A percentile compares a stretch with the other conserved stretches of the same genome.
phyloP scores from a whole-genome alignment of 1,284 basidiomycete species.

The Sporisorium exsertum region DNA sequence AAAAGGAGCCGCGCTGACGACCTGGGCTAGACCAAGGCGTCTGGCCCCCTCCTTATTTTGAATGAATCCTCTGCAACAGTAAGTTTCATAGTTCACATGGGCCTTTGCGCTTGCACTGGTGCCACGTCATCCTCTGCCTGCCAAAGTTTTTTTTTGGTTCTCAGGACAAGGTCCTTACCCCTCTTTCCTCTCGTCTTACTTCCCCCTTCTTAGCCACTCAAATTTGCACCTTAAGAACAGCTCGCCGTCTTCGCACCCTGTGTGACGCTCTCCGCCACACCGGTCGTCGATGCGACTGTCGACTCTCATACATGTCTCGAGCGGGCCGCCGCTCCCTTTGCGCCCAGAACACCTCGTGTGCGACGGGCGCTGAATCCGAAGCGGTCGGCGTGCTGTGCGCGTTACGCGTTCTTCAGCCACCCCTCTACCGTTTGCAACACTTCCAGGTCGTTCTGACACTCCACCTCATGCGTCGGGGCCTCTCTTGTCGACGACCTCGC shows the following conservation, averaged over 20 bases:
- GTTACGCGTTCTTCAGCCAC: conserved; percentile 18
- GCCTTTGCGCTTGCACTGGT: background rate
- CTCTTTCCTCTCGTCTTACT: background rate
- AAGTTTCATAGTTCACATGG: conserved; percentile 11
- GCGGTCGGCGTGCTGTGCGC: conserved; percentile 11
- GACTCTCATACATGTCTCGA: conserved; percentile 13
- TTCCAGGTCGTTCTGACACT: conserved; percentile 1
- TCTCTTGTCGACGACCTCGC: conserved; percentile 1
- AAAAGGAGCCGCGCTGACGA: conserved; percentile 41
- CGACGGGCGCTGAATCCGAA: conserved; percentile 1
- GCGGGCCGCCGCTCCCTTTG: conserved; percentile 33
- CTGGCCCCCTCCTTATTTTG: conserved; percentile 29
- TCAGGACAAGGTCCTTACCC: conserved; percentile 26
- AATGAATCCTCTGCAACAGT: conserved; percentile 44
- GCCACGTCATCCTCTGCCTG: background rate
- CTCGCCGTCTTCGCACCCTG: conserved; percentile 28
- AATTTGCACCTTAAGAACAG: conserved; percentile 26
- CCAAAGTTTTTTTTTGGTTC: background rate
- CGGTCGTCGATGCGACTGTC: conserved; percentile 30
- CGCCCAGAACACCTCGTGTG: background rate
- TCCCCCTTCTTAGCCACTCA: conserved; percentile 27
- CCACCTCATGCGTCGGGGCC: background rate
- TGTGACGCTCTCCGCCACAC: conserved; percentile 32
- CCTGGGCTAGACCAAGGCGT: conserved; percentile 35
- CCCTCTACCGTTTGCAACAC: conserved; percentile 4